Evolutionary conservation across 345 rosid species (phyloP), one percentile per base, ranked within the genome.

Genomic region (Punica granatum): DNA sequence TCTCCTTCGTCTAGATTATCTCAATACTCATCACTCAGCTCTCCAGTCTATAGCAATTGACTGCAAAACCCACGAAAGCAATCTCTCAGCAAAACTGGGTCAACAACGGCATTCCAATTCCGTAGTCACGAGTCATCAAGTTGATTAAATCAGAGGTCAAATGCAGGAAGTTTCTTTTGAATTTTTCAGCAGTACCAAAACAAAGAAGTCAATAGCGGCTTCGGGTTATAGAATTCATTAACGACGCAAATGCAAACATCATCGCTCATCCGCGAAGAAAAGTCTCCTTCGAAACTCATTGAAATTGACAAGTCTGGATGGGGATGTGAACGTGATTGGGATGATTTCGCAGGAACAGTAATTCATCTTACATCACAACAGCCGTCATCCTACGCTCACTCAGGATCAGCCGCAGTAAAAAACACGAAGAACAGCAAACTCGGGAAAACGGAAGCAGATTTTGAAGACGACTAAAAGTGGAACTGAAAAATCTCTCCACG

Each of bases 31-130:
- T 77, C 80, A 76, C 53, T 81, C 67, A 69, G 77, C 36, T 67
- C 73, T 63, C 77, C 64, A 59, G 41, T 72, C 88, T 90, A 86
- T 83, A 66, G 12, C 43, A 74, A 21, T 39, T 31, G 19, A 61
- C 66, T 60, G 72, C 66, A 42, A 44, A 69, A 68, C n/a, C 32
- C 36, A 31, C 8, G 67, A 31, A 41, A 16, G 35, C 3, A 46
- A 36, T 36, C 49, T 36, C 31, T 70, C 46, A 63, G 67, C 60
- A 51, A 48, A 36, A 31, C 16, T 41, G 49, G 49, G 73, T 70
- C 68, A 70, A 63, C 44, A 30, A 35, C 21, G 30, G 23, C 60
- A 31, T 33, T 15, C n/a, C n/a, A n/a, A 32, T 46, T 43, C 28
- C 48, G 7, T n/a, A n/a, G 8, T 19, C 25, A 7, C 4, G 60